These are phyloP conservation scores for Garcia nutans DNA, from an alignment of 345 rosid genomes.

Conservation along the genomic window DNA sequence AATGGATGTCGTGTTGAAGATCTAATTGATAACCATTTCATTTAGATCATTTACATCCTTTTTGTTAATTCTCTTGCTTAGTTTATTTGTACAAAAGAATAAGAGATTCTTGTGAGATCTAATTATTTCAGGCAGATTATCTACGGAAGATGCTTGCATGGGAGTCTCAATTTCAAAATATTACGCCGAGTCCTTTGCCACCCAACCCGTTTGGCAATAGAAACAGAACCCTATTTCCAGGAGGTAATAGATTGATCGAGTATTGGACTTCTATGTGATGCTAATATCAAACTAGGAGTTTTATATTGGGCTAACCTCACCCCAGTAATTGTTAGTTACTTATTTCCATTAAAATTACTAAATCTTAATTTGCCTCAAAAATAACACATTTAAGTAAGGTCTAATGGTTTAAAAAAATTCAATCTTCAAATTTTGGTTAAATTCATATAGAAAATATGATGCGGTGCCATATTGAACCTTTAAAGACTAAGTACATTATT, in stretches of 20 bases:
- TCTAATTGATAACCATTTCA: neutral
- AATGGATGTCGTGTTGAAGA: neutral
- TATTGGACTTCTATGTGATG: too few species aligned
- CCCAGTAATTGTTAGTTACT: too few species aligned
- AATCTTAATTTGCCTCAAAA: too few species aligned
- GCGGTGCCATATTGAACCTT: too few species aligned
- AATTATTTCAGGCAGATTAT: constrained; percentile 52
- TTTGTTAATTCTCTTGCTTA: neutral
- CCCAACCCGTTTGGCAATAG: constrained; percentile 40
- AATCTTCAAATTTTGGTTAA: too few species aligned
- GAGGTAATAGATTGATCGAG: constrained; percentile 35
- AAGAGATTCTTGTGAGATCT: neutral
- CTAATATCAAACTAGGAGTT: neutral
- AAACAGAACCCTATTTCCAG: constrained; percentile 53
- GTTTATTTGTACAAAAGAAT: neutral
- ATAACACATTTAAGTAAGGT: too few species aligned
- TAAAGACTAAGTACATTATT: too few species aligned
- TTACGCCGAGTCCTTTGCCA: constrained; percentile 44
- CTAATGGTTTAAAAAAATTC: too few species aligned
- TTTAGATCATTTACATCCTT: neutral
- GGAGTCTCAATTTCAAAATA: constrained; percentile 65
- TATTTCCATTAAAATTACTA: too few species aligned
- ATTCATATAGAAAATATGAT: too few species aligned
- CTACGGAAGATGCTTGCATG: constrained; percentile 81
- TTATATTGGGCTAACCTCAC: too few species aligned